phyloP scores from a whole-genome alignment of 2,329 filamentous ascomycete genomes.

The Lachnellula arida region DNA sequence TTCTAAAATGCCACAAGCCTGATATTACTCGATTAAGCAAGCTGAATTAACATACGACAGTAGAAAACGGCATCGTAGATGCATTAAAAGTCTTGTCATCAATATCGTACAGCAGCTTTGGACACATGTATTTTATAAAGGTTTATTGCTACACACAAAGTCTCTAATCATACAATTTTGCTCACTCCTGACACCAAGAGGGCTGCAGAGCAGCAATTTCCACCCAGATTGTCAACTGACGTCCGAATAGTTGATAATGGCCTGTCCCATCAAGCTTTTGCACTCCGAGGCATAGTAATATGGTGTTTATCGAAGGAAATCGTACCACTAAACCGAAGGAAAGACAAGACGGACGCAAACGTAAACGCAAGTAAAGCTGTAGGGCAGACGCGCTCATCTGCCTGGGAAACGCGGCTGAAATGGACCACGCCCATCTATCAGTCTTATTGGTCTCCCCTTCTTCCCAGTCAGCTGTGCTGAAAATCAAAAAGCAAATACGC shows the following conservation, averaged over 20 bases:
- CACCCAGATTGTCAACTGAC: conserved; percentile 7
- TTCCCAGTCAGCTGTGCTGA: background rate
- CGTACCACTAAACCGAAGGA: background rate
- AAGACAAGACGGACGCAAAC: background rate
- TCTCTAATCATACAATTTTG: conserved; percentile 5
- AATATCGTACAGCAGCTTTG: background rate
- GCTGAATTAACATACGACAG: too few species aligned
- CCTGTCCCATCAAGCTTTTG: background rate
- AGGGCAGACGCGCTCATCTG: background rate
- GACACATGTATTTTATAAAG: background rate
- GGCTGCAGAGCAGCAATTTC: conserved; percentile 1
- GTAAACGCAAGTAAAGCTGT: background rate
- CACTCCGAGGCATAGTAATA: background rate
- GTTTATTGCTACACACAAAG: conserved; percentile 5
- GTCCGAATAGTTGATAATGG: background rate
- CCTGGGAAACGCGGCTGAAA: background rate
- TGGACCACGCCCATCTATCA: background rate
- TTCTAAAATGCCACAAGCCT: too few species aligned
- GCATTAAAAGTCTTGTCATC: too few species aligned
- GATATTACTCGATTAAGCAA: too few species aligned
- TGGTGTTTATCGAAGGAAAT: background rate
- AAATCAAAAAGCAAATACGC: background rate
- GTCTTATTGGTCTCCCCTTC: background rate
- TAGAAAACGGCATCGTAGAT: too few species aligned
- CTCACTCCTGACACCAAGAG: background rate